These are phyloP conservation scores for Abelmoschus esculentus DNA, from an alignment of 345 rosid genomes.

Conservation along the genomic window DNA sequence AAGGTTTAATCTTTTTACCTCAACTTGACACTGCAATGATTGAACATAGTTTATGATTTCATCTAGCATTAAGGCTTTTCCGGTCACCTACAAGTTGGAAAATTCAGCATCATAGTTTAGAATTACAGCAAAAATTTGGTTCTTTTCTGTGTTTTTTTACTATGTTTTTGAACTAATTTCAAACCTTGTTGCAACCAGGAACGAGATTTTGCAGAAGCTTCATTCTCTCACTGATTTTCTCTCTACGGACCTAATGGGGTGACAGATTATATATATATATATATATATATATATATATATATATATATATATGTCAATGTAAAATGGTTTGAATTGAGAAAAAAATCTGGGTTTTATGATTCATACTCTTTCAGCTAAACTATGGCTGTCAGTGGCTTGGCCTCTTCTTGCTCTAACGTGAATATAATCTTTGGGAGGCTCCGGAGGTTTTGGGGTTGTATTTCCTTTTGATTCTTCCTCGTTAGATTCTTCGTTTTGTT, in stretches of 20 bases:
- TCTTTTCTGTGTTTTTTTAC: too few species aligned
- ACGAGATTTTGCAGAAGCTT: conserved; percentile 94
- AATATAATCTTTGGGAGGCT: conserved; percentile 64
- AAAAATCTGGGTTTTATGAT: neutral
- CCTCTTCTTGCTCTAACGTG: conserved; percentile 90
- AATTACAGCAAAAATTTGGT: neutral
- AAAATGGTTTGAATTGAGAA: neutral
- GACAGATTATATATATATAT: too few species aligned
- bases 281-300: too few species aligned
- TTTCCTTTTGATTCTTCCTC: conserved; percentile 19
- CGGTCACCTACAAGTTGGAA: conserved; percentile 47
- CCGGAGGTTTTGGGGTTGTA: conserved; percentile 11
- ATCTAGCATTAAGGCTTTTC: conserved; percentile 84
- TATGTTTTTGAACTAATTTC: too few species aligned
- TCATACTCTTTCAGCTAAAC: conserved; percentile 90
- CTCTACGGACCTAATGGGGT: conserved; percentile 52
- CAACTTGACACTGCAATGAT: conserved; percentile 88
- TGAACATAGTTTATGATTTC: conserved; percentile 89
- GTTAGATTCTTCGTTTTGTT: neutral
- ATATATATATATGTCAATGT: neutral
- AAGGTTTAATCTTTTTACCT: conserved; percentile 41
- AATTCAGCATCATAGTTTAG: neutral
- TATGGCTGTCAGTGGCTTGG: conserved; percentile 95
- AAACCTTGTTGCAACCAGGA: conserved; percentile 87
- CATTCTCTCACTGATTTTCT: conserved; percentile 95